Conservation (phyloP, 495 filamentous ascomycete genomes). For the Darksidea phi region DNA sequence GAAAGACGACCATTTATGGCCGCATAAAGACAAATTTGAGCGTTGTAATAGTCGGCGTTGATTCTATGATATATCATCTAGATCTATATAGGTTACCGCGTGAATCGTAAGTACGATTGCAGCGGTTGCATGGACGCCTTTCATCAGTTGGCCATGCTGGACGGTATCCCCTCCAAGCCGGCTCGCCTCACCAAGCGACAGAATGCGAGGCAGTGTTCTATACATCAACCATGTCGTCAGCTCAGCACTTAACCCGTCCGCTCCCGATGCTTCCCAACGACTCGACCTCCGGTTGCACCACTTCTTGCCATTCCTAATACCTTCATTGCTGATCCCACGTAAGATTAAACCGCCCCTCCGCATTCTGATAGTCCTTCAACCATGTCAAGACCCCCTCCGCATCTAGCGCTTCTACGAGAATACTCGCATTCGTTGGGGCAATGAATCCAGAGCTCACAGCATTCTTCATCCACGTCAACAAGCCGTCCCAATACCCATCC, state of each 20-base stretch:
- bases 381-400: constrained; percentile 68
- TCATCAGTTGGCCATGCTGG: no score
- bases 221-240: no score
- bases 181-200: no score
- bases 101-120: no score
- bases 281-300: not conserved
- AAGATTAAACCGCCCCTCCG: constrained; percentile 70
- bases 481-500: constrained; percentile 85
- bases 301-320: not conserved
- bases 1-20: not conserved
- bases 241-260: not conserved
- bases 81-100: no score
- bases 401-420: constrained; percentile 72
- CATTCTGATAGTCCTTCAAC: constrained; percentile 72
- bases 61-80: no score
- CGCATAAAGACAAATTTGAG: no score
- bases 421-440: constrained; percentile 61
- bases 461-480: constrained; percentile 77
- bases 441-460: constrained; percentile 79
- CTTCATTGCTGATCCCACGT: constrained; percentile 71
- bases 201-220: no score
- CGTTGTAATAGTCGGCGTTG: no score
- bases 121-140: no score
- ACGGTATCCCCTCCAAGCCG: no score
- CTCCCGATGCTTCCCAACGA: not conserved